These are phyloP conservation scores for Cajanus cajan DNA, from an alignment of 306 rosid species.

Conservation along the genomic window DNA sequence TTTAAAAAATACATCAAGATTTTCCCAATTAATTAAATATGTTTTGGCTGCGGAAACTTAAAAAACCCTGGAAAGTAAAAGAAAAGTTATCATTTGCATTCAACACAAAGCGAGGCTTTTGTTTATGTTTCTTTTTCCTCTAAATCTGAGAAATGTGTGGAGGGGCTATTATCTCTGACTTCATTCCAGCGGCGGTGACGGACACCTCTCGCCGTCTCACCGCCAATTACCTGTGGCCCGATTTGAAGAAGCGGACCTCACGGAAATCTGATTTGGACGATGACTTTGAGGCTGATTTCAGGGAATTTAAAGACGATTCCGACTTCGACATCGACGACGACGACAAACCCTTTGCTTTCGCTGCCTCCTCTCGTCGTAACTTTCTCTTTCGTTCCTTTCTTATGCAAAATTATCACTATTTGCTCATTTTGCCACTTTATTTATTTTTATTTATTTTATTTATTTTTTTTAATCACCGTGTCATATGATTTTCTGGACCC, in stretches of 20 bases:
- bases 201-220: constrained; percentile 45
- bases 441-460: not conserved
- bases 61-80: not conserved
- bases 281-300: constrained; percentile 82
- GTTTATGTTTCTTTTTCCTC: not conserved
- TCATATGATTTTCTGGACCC: not conserved
- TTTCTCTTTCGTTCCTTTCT: not conserved
- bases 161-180: constrained; percentile 83
- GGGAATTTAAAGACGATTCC: constrained; percentile 71
- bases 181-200: constrained; percentile 42
- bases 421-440: not conserved
- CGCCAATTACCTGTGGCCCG: constrained; percentile 57
- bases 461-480: not conserved
- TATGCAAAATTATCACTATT: not conserved
- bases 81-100: not conserved
- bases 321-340: constrained; percentile 46
- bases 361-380: constrained; percentile 51
- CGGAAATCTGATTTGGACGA: constrained; percentile 43
- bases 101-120: not conserved
- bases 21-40: no score
- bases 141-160: constrained; percentile 61
- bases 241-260: constrained; percentile 55
- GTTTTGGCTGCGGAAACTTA: not conserved
- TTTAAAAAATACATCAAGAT: no score
- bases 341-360: constrained; percentile 49